Base-by-base conservation (phyloP, 148 eudicot genomes). In the Persicaria maculosa region DNA sequence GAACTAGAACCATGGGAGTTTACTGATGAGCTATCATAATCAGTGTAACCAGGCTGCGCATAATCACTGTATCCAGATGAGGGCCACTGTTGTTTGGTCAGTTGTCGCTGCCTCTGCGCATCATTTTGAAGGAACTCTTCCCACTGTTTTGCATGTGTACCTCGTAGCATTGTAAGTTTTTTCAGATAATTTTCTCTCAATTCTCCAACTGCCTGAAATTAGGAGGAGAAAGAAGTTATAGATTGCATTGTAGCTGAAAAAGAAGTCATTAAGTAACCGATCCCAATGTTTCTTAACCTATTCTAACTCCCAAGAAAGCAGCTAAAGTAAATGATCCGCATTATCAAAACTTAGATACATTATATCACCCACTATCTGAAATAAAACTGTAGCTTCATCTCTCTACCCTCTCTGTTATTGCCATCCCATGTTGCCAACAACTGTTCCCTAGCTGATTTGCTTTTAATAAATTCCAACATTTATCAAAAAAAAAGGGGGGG, bases 61-160 rank as follows among this genome's bases (percentile, higher is more conserved):
- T 91, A 89, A 81, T 84, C 86, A 82, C 86, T 86, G 77, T 82
- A 86, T 22, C 83, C 86, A 50, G 91, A 77, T 77, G 78, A 62
- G 7, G 92, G 54, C 76, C 89, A 75, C 6, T 80, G 91, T 55
- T 83, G 93, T 43, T 78, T 81, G 22, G 79, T 74, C 75, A 72
- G 78, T 31, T 88, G 90, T 72, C 84, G 89, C 80, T 82, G 85
- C 77, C 87, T 93, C 73, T 81, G 87, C 25, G 83, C 84, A 77
- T 89, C 90, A 36, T 74, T 52, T 58, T 76, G 87, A 80, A 93
- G 89, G 78, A 93, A 93, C 75, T 89, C 96, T 47, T 91, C 97
- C 98, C 98, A 91, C 61, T 87, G 90, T 67, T 84, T 89, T 57
- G 89, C 87, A 81, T 93, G 98, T 58, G 82, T 81, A 58, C 73